A percentile compares a stretch with the other conserved stretches of the same genome.
Evolutionary conservation across 2,329 filamentous ascomycete genomes (phyloP).

Genomic region (Helotiales sp.): DNA sequence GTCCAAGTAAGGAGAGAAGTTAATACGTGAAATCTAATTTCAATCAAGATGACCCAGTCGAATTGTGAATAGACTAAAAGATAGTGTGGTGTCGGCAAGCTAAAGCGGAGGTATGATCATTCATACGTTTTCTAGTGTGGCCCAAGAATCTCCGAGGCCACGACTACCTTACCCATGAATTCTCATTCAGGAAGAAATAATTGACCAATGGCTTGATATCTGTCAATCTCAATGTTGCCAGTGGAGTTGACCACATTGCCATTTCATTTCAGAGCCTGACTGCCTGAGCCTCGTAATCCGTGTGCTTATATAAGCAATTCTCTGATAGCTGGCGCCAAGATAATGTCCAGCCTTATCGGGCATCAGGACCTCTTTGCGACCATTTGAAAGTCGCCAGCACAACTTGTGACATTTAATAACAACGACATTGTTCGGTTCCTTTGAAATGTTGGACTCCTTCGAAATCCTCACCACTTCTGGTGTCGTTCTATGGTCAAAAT

Average conservation of each 20-base stretch:
- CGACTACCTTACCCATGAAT: no score
- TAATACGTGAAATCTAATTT: no score
- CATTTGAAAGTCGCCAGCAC: background rate
- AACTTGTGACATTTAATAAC: conserved; percentile 7
- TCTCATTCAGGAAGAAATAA: no score
- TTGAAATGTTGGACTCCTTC: conserved; percentile 88
- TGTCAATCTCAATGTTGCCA: background rate
- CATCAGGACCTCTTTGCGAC: background rate
- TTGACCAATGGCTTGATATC: no score
- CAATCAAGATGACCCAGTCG: no score
- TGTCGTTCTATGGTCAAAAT: conserved; percentile 94
- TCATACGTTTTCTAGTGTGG: no score
- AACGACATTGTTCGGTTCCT: background rate
- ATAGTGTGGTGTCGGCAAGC: no score
- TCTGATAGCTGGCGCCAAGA: conserved; percentile 20
- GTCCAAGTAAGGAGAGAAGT: no score
- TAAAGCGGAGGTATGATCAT: no score
- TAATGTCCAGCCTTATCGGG: conserved; percentile 17
- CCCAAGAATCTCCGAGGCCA: no score
- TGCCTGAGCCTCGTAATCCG: conserved; percentile 11
- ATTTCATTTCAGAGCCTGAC: background rate
- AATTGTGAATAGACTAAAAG: background rate
- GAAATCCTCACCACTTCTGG: conserved; percentile 96
- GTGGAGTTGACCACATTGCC: conserved; percentile 7
- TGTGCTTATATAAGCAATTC: conserved; percentile 11